Conservation (phyloP, 2,329 filamentous ascomycete species). For the Beauveria sp. region DNA sequence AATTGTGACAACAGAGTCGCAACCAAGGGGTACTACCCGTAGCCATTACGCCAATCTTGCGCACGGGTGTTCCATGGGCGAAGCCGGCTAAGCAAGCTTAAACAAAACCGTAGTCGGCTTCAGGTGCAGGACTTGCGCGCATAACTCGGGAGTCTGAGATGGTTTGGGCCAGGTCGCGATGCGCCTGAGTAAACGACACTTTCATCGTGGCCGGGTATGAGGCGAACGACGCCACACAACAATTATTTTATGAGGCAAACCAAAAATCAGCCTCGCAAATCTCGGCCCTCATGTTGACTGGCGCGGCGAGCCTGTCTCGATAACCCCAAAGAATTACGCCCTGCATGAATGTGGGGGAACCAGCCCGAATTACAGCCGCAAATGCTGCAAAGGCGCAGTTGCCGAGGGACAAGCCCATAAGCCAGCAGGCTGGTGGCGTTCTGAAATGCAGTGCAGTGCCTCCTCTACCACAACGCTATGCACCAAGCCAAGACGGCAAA, state of each 20-base stretch:
- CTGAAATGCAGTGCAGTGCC: not conserved
- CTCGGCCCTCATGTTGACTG: not conserved
- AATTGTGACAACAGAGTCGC: not conserved
- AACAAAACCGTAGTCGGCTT: not conserved
- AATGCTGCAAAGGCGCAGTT: not conserved
- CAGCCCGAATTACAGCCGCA: not conserved
- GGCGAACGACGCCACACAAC: not conserved
- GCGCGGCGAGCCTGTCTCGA: not conserved
- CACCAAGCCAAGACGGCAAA: slow-evolving; percentile 10
- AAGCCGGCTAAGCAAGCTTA: slow-evolving; percentile 1
- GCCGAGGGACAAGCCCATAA: slow-evolving; percentile 6
- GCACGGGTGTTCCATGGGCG: not conserved
- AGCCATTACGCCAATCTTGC: not conserved
- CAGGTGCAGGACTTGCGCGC: not conserved
- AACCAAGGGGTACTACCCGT: not conserved
- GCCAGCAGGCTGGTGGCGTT: slow-evolving; percentile 6
- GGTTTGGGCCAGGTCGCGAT: not conserved
- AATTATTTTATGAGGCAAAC: not conserved
- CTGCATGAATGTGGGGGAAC: slow-evolving; percentile 1
- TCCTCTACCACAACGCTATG: not conserved
- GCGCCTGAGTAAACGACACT: not conserved
- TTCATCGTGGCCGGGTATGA: not conserved
- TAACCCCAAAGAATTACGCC: not conserved
- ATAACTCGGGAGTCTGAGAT: not conserved
- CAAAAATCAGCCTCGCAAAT: not conserved